Evolutionary conservation across 768 basidiomycete genomes (phyloP).

Genomic region (Kwoniella mangroviensis): DNA sequence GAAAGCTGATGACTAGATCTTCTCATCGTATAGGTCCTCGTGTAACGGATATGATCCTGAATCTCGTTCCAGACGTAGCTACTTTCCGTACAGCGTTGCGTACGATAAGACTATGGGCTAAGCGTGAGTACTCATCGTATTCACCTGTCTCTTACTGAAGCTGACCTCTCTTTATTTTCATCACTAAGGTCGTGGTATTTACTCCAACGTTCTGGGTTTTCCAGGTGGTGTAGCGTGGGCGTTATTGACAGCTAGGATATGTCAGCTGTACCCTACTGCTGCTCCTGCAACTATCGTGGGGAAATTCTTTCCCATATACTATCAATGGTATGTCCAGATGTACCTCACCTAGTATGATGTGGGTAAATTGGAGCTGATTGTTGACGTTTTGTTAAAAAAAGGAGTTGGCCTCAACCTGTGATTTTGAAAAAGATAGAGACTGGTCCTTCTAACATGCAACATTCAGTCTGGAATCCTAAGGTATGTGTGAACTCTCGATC

Average conservation of each 20-base stretch:
- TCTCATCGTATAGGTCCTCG: slow-evolving; percentile 71
- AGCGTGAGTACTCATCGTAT: slow-evolving; percentile 66
- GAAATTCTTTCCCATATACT: slow-evolving; percentile 97
- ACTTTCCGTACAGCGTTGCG: slow-evolving; percentile 93
- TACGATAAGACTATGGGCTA: slow-evolving; percentile 97
- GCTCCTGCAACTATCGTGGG: slow-evolving; percentile 93
- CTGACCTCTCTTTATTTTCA: neutral
- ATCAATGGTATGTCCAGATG: slow-evolving; percentile 75
- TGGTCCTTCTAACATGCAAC: slow-evolving; percentile 82
- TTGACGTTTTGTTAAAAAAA: slow-evolving; percentile 52
- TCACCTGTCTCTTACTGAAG: neutral
- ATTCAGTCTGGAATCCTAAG: slow-evolving; percentile 91
- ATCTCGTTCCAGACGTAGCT: slow-evolving; percentile 88
- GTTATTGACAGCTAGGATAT: slow-evolving; percentile 97
- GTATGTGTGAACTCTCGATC: slow-evolving; percentile 59
- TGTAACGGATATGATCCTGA: slow-evolving; percentile 92
- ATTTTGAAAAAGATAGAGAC: slow-evolving; percentile 95
- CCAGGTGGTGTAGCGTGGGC: slow-evolving; percentile 99
- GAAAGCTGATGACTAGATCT: neutral
- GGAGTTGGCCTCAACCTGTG: slow-evolving; percentile 99
- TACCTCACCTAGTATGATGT: neutral
- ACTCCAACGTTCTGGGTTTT: slow-evolving; percentile 97
- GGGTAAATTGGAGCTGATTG: slow-evolving; percentile 15
- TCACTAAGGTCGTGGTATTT: slow-evolving; percentile 82
- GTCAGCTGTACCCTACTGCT: slow-evolving; percentile 95